phyloP scores from a whole-genome alignment of 176 grass and related monocot species.

The Oryza brachyantha region DNA sequence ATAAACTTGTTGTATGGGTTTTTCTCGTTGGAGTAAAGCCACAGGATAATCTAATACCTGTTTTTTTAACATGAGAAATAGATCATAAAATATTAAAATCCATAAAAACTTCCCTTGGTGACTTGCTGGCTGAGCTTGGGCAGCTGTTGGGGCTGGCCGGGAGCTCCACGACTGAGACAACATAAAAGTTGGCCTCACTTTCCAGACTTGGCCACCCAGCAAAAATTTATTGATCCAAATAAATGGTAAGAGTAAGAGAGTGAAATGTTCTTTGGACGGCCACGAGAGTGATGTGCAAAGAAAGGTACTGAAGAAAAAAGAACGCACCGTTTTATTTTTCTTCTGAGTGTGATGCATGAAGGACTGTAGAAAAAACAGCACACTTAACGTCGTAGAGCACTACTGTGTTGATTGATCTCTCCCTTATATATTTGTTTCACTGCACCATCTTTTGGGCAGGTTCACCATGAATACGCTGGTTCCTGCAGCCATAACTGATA shows the following conservation, averaged over 20 bases:
- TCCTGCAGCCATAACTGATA: neutral
- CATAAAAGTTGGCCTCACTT: neutral
- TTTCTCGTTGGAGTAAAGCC: constrained; percentile 10
- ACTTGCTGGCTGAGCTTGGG: neutral
- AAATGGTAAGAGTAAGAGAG: neutral
- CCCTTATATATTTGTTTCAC: neutral
- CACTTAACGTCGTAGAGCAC: neutral
- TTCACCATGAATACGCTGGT: constrained; percentile 6
- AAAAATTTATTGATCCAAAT: neutral
- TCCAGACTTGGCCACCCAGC: neutral
- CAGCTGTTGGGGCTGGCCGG: neutral
- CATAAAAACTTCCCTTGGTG: neutral
- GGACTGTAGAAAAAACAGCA: neutral
- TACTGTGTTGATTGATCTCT: neutral
- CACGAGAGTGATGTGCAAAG: neutral
- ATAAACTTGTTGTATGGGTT: neutral
- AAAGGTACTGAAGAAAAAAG: neutral
- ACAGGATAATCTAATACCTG: neutral
- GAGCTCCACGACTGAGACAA: neutral
- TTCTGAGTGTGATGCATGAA: neutral
- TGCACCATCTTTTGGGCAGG: neutral
- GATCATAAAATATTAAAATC: no score
- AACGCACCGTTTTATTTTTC: no score
- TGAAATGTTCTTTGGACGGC: neutral
- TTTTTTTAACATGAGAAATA: neutral